Evolutionary conservation across 352 stramenopile species (phyloP).

Genomic region (Globisporangium uncinulatum): DNA sequence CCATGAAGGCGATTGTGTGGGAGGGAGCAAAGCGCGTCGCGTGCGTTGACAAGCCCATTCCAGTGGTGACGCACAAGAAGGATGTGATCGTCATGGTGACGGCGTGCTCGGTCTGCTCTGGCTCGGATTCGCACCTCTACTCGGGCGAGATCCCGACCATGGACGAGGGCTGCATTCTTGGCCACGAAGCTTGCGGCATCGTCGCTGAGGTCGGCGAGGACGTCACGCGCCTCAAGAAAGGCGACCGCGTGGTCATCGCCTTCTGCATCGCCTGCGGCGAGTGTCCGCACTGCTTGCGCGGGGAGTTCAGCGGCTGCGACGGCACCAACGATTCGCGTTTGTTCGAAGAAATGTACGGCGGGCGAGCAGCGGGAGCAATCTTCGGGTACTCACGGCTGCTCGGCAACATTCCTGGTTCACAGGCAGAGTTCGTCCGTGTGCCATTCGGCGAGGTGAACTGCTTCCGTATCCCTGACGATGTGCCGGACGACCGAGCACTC

Average conservation of each 20-base stretch:
- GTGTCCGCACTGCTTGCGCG: conserved; percentile 58
- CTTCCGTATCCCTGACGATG: conserved; percentile 41
- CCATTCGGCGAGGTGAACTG: conserved; percentile 70
- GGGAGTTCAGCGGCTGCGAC: conserved; percentile 63
- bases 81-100: conserved; percentile 69
- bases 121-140: conserved; percentile 39
- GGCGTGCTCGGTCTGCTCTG: conserved; percentile 48
- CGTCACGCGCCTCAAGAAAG: conserved; percentile 42
- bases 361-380: conserved; percentile 51
- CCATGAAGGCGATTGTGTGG: conserved; percentile 31
- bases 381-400: conserved; percentile 50
- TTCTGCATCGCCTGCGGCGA: conserved; percentile 65
- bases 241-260: conserved; percentile 65
- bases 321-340: conserved; percentile 61
- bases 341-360: conserved; percentile 59
- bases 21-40: conserved; percentile 16
- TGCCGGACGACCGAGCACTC: conserved; percentile 63
- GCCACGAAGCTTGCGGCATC: conserved; percentile 59
- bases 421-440: conserved; percentile 74
- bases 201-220: conserved; percentile 48
- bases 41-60: conserved; percentile 16
- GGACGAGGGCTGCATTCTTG: conserved; percentile 57
- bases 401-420: conserved; percentile 53
- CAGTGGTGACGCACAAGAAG: conserved; percentile 21
- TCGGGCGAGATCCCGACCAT: conserved; percentile 30